Base-by-base conservation (phyloP, 1,139 yeast species). In the Williopsis jadinii region DNA sequence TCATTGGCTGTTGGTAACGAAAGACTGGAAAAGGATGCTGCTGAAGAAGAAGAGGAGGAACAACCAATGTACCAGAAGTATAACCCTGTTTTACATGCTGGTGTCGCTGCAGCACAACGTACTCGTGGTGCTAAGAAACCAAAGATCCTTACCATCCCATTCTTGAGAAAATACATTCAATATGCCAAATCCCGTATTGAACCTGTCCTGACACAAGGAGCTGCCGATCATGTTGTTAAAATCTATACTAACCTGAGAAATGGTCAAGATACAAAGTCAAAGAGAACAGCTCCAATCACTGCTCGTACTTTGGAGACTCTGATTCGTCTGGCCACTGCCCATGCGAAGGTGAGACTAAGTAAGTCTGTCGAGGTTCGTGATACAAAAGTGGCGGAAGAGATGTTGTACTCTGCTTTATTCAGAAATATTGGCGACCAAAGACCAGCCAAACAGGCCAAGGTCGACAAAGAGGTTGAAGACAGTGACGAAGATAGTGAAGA, bases 231-330 rank as follows among this genome's bases (percentile, higher is more conserved):
- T 57, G 88, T 92, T 55, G 94, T 88, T 26, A 73, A 74, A 40
- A 78, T 85, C 8, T 92, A 92, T 59, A 71, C 95, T 1, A 78
- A 81, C 11, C 71, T 92, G 51, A 76, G 99, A 67, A 88, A 88
- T 58, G 95, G 90, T 54, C 78, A 79, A 41, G 69, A 80, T 41
- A n/a, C 12, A n/a, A 83, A 78, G 37, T 81, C 80, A 54, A 85
- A 81, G 59, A 75, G 92, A 45, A 80, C 85, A 53, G 88, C 97
- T 3, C 98, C 99, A 32, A 87, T 94, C 51, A 92, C 99, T 3
- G 96, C 98, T 19, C 86, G 99, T 79, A 94, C 98, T 3, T 71
- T 92, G 54, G 99, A 92, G 66, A 92, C 99, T 0, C 71, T 92
- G 53, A 92, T 92, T 61, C 95, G 99, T 70, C 70, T 92, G 47